Evolutionary conservation across 441 rosid genomes (phyloP).

Genomic region (Sinapis alba): DNA sequence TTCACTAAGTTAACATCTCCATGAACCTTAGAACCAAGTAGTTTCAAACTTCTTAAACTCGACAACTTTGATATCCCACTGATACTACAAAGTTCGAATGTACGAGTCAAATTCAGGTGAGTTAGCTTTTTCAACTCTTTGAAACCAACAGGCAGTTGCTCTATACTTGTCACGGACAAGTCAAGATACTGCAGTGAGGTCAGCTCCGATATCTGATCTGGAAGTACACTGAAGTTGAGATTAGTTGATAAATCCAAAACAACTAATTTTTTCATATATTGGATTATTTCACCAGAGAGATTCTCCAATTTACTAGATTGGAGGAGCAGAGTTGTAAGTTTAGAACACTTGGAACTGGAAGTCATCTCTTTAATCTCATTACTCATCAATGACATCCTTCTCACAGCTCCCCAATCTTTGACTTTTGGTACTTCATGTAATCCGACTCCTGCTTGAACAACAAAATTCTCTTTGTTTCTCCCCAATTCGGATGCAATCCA

Average conservation of each 20-base stretch:
- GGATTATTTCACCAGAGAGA: slow-evolving; percentile 14
- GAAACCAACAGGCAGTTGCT: slow-evolving; percentile 31
- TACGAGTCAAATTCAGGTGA: slow-evolving; percentile 25
- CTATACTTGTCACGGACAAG: neutral
- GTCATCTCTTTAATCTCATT: slow-evolving; percentile 23
- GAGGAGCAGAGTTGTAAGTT: slow-evolving; percentile 37
- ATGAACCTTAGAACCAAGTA: neutral
- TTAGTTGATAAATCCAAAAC: slow-evolving; percentile 29
- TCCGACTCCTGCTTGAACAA: neutral
- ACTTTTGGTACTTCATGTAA: neutral
- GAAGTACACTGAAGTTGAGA: neutral
- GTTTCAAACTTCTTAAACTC: slow-evolving; percentile 18
- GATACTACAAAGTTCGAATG: slow-evolving; percentile 15
- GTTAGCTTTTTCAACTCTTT: slow-evolving; percentile 28
- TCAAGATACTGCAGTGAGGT: slow-evolving; percentile 19
- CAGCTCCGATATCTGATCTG: slow-evolving; percentile 15
- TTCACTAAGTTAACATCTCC: neutral
- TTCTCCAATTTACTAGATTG: slow-evolving; percentile 2
- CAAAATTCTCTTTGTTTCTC: neutral
- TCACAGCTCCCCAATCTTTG: slow-evolving; percentile 8
- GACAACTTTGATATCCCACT: slow-evolving; percentile 29
- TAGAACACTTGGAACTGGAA: slow-evolving; percentile 1
- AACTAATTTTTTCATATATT: slow-evolving; percentile 28
- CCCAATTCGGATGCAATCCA: slow-evolving; percentile 2
- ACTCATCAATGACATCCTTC: slow-evolving; percentile 33